Conservation (phyloP, 2,329 filamentous ascomycete genomes). For the Arthrobotrys pseudoclavata region DNA sequence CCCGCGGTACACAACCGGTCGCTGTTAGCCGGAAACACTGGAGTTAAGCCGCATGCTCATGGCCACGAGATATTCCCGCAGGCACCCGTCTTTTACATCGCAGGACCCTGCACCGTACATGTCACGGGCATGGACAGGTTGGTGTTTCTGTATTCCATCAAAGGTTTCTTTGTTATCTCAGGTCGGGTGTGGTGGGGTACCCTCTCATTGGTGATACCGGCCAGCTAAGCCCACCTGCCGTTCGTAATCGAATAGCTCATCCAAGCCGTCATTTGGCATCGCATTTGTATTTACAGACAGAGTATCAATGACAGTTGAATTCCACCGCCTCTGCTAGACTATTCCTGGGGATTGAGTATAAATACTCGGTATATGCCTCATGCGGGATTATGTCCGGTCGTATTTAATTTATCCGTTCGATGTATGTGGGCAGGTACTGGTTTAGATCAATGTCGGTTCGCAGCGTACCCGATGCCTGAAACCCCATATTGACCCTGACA, state of each 20-base stretch:
- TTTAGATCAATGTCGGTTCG: not conserved
- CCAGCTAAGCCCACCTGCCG: conserved; percentile 34
- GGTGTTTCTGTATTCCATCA: too few species aligned
- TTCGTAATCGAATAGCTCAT: conserved; percentile 25
- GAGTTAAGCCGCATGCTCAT: too few species aligned
- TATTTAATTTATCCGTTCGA: conserved; percentile 33
- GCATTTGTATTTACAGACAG: not conserved
- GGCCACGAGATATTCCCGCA: conserved; percentile 1
- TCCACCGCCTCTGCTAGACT: too few species aligned
- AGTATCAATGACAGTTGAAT: not conserved
- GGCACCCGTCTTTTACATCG: conserved; percentile 1
- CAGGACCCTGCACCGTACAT: not conserved
- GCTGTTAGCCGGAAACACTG: too few species aligned
- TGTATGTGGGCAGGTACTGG: not conserved
- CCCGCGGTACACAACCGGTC: conserved; percentile 19
- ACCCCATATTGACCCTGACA: not conserved
- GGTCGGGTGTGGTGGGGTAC: not conserved
- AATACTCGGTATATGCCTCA: conserved; percentile 40
- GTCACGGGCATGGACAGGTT: too few species aligned
- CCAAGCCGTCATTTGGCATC: conserved; percentile 21
- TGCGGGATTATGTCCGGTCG: conserved; percentile 33
- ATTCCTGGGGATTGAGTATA: not conserved
- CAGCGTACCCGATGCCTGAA: conserved; percentile 1
- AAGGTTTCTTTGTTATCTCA: too few species aligned
- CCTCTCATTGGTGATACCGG: conserved; percentile 1